Percentiles rank a stretch among this genome's conserved stretches.
Evolutionary conservation across 495 filamentous ascomycete genomes (phyloP).

Genomic region (Emericellopsis terricola): DNA sequence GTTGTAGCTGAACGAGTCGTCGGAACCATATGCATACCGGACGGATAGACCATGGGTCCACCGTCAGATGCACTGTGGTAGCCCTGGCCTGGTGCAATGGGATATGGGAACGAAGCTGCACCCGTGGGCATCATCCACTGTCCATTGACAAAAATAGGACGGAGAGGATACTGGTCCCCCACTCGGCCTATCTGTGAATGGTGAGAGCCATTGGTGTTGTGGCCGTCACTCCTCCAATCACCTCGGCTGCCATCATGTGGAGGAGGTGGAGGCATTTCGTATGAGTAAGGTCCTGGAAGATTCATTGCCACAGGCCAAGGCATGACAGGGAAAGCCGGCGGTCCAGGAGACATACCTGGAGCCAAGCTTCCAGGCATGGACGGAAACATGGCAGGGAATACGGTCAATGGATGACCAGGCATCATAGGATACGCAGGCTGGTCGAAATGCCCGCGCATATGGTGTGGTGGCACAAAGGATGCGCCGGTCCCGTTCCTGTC

Average conservation of each 20-base stretch:
- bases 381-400: slow-evolving; percentile 2
- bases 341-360: no score
- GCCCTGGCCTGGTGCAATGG: not conserved
- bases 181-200: slow-evolving; percentile 6
- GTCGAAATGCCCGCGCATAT: no score
- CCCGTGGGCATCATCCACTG: slow-evolving; percentile 17
- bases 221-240: not conserved
- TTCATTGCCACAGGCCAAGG: slow-evolving; percentile 7
- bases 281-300: not conserved
- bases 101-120: slow-evolving; percentile 7
- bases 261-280: not conserved
- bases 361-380: slow-evolving; percentile 5
- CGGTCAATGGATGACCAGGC: slow-evolving; percentile 2
- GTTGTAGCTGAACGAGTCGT: not conserved
- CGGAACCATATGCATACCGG: slow-evolving; percentile 2
- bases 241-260: not conserved
- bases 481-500: no score
- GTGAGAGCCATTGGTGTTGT: not conserved
- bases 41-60: slow-evolving; percentile 4
- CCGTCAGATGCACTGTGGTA: not conserved
- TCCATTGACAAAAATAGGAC: slow-evolving; percentile 29
- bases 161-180: slow-evolving; percentile 9
- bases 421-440: no score
- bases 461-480: slow-evolving; percentile 1
- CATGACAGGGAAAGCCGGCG: no score